Base-by-base conservation (phyloP, 1,284 basidiomycete genomes). In the Leccinum insolens region DNA sequence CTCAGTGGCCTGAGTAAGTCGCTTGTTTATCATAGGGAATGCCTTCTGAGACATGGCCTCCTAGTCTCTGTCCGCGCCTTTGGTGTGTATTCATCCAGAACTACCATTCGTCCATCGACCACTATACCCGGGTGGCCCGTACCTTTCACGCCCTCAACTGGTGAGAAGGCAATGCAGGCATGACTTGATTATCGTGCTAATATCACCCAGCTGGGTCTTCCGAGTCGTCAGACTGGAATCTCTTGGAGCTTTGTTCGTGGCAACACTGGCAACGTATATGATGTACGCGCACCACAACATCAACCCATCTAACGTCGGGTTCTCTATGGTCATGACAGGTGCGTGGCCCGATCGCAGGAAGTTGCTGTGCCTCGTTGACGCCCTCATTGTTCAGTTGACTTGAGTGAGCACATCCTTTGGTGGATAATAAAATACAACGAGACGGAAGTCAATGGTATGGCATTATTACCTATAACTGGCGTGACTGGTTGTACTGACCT, bases 41-140 rank as follows among this genome's bases (percentile, higher is more conserved):
- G 28, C 31, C 11, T 37, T n/a, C 28, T 31, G 22, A 60, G 57
- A 49, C 25, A 6, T 44, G 31, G 41, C 17, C 12, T 46, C 6
- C 14, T 59, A 89, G 88, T 84, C 3, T 90, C 88, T 4, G 86
- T 91, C 63, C 84, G 89, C 28, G 88, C 88, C 11, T 89, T 86
- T 72, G 83, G 84, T 11, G 77, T 25, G 71, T 77, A 2, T 88
- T 89, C 78, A 81, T 76, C 65, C 60, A 72, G n/a, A 84, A 87
- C 71, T 83, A 84, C 2, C 74, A 81, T 64, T 70, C 73, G 5
- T 79, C 84, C 17, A 84, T 88, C 58, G 82, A 89, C 70, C 79
- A 79, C 57, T 88, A 85, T 70, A 81, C 82, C 5, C 79, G 83
- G 31, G 79, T 82, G 2, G 82, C 83, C 3, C 75, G 85, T 52